Conservation (phyloP, 2,329 filamentous ascomycete species). For the Calcarisporium arbuscula region DNA sequence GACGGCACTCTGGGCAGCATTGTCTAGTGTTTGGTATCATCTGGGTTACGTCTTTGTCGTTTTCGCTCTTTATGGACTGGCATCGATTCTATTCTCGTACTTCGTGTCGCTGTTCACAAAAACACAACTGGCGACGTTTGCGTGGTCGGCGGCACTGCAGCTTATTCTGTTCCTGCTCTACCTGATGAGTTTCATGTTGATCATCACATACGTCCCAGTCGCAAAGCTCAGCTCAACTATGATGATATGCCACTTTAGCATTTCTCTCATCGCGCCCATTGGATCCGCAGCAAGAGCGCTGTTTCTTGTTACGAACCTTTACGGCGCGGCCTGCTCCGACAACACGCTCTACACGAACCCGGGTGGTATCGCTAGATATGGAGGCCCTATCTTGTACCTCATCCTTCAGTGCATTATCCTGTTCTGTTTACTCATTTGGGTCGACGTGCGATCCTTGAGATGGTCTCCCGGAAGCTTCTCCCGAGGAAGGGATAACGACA, state of each 20-base stretch:
- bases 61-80: slow-evolving; percentile 73
- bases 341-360: slow-evolving; percentile 60
- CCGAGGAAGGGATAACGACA: slow-evolving; percentile 19
- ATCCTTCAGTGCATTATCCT: slow-evolving; percentile 65
- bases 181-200: slow-evolving; percentile 63
- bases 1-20: slow-evolving; percentile 61
- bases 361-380: slow-evolving; percentile 66
- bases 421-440: slow-evolving; percentile 69
- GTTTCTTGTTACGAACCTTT: slow-evolving; percentile 75
- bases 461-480: slow-evolving; percentile 41
- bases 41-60: slow-evolving; percentile 77
- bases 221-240: slow-evolving; percentile 62
- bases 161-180: slow-evolving; percentile 66
- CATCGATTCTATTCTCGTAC: slow-evolving; percentile 71
- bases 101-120: slow-evolving; percentile 72
- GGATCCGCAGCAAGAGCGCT: slow-evolving; percentile 68
- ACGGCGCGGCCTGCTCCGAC: slow-evolving; percentile 69
- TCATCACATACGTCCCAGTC: slow-evolving; percentile 68
- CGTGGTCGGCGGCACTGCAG: slow-evolving; percentile 72
- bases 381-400: slow-evolving; percentile 79
- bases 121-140: slow-evolving; percentile 78
- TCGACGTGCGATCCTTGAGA: slow-evolving; percentile 67
- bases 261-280: slow-evolving; percentile 69
- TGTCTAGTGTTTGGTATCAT: slow-evolving; percentile 65
- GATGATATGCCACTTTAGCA: slow-evolving; percentile 65